Base-by-base conservation (phyloP, 2,329 filamentous ascomycete species). In the Thielaviopsis punctulata region DNA sequence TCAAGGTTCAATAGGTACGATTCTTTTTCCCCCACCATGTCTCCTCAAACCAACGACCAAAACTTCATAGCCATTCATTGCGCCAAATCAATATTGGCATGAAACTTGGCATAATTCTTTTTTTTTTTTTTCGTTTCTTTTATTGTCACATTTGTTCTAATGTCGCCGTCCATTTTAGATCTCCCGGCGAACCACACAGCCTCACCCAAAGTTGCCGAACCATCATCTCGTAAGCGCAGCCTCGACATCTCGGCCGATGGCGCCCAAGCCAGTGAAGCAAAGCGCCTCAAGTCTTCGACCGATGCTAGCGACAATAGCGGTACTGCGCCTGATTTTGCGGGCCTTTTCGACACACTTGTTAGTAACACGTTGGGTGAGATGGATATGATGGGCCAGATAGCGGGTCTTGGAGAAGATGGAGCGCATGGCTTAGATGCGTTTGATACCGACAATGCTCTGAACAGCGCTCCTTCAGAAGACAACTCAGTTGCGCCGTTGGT, bases 341-440 rank as follows among this genome's bases (percentile, higher is more conserved):
- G 47, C 19, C 33, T 54, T n/a, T 52, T 56, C 21, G 55, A 54
- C 22, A 45, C 48, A 9, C 61, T 69, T 8, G 66, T 69, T 7
- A 64, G 66, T 55, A 68, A 67, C 60, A 66, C 67, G 48, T 60
- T 69, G 22, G 66, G 63, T 51, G 66, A 67, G 55, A 65, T 68
- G 3, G 64, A 68, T 48, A 59, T 68, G 45, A 64, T 67, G 23
- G 60, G 58, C 33, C 62, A 64, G 30, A 64, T 67, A 58, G 24
- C 56, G 55, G 57, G 56, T 24, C 46, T 59, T 15, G 41, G 56
- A 15, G 45, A 52, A 23, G 47, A 52, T 23, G 30, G 30, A 36
- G 21, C 57, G 43, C 59, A 59, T 49, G 62, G 65, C 53, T 59
- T 60, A 41, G 53, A 55, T 23, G 51, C 55, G 24, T 52, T 58